Evolutionary conservation across 305 asterid species (phyloP), one percentile per base, ranked within the genome.

Genomic region (Caryopteris hybrid): DNA sequence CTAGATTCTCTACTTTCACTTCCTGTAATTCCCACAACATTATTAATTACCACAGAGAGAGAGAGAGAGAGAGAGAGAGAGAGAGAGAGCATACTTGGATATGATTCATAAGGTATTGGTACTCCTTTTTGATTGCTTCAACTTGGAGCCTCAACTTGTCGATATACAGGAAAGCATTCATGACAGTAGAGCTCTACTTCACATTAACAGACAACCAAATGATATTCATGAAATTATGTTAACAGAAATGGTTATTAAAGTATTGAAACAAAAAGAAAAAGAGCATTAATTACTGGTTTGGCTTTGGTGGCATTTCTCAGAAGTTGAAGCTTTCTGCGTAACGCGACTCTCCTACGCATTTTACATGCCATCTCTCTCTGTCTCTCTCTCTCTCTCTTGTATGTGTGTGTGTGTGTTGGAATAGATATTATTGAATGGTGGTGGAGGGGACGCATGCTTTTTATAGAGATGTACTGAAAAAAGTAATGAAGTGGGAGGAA

Each of bases 1-100:
- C 90, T 17, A 85, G 1, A 76, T 82, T 85, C 78, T 87, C 96
- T 39, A 89, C 90, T 67, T 75, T 79, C 86, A 88, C 89, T 58
- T 84, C 87, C 91, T 87, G 71, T 45, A 3, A n/a, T 7, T 33
- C n/a, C n/a, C n/a, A n/a, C n/a, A n/a, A n/a, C n/a, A n/a, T n/a
- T n/a, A n/a, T n/a, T n/a, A n/a, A n/a, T n/a, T n/a, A n/a, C n/a
- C n/a, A n/a, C n/a, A 0, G 27, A 13, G 45, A n/a, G 21, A 59
- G 56, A 59, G 76, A 60, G 55, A 34, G 58, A 41, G 55, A 18
- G 58, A 61, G 67, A 51, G 62, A 59, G 69, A 46, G 70, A 46
- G 39, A 29, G 55, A 52, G 68, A 53, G 48, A 23, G 27, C 17
- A 17, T 39, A 83, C 95, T 42, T 88, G 88, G 80, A 78, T 47